phyloP scores from a whole-genome alignment of 768 basidiomycete genomes.

The Cytidiella melzeri region DNA sequence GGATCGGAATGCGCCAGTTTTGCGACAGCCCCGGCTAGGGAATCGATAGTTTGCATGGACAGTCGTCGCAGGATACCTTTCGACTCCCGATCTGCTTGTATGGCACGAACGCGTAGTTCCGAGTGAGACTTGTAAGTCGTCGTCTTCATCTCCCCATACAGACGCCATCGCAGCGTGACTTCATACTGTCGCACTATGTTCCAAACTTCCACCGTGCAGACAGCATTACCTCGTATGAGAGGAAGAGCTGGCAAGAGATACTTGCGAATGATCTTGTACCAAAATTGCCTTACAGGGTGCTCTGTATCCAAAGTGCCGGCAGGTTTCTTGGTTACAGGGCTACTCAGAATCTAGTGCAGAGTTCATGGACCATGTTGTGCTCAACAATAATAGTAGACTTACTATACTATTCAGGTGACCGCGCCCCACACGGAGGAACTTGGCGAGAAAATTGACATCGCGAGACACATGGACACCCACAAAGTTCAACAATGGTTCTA shows the following conservation, averaged over 20 bases:
- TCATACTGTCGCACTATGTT: slow-evolving; percentile 77
- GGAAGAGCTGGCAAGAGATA: slow-evolving; percentile 86
- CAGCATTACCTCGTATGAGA: slow-evolving; percentile 78
- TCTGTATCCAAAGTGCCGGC: slow-evolving; percentile 47
- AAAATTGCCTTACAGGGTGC: slow-evolving; percentile 66
- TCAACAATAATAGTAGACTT: slow-evolving; percentile 12
- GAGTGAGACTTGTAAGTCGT: slow-evolving; percentile 67
- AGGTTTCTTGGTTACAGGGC: slow-evolving; percentile 58
- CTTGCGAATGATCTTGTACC: slow-evolving; percentile 74
- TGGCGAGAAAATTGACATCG: slow-evolving; percentile 70
- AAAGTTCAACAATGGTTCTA: slow-evolving; percentile 76
- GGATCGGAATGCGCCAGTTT: slow-evolving; percentile 95
- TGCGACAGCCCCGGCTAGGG: slow-evolving; percentile 81
- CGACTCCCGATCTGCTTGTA: slow-evolving; percentile 81
- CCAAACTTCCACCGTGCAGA: slow-evolving; percentile 92
- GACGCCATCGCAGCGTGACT: slow-evolving; percentile 73
- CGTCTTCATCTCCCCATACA: slow-evolving; percentile 95
- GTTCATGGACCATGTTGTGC: slow-evolving; percentile 2
- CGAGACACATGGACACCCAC: slow-evolving; percentile 78
- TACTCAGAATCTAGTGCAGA: slow-evolving; percentile 35
- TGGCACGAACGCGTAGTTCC: slow-evolving; percentile 70
- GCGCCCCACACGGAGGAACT: slow-evolving; percentile 74
- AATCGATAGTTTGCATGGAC: slow-evolving; percentile 76
- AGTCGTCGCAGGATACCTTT: slow-evolving; percentile 87
- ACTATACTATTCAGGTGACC: slow-evolving; percentile 53